Conservation (phyloP, 176 grass and related monocot genomes). For the Eragrostis curvula region DNA sequence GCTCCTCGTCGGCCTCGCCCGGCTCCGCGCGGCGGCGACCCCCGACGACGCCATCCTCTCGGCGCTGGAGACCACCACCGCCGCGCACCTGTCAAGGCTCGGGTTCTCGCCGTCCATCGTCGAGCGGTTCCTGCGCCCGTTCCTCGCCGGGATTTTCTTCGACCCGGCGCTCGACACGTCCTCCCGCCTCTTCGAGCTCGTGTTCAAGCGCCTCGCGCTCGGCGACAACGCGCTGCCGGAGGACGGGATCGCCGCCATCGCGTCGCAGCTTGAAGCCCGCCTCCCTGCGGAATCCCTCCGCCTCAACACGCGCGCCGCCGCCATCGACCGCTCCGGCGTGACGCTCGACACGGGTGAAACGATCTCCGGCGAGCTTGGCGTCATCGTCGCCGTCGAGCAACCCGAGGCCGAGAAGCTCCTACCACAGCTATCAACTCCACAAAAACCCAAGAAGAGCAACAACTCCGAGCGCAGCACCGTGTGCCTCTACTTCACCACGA, state of each 20-base stretch:
- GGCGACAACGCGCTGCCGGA: slow-evolving; percentile 86
- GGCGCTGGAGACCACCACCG: slow-evolving; percentile 62
- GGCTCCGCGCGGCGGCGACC: slow-evolving; percentile 61
- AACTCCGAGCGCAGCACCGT: slow-evolving; percentile 69
- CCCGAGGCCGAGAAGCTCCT: slow-evolving; percentile 72
- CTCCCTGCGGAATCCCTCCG: slow-evolving; percentile 64
- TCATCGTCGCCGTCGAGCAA: slow-evolving; percentile 85
- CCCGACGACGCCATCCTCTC: slow-evolving; percentile 67
- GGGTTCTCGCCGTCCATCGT: slow-evolving; percentile 87
- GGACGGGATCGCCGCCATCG: slow-evolving; percentile 76
- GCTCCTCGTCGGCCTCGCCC: slow-evolving; percentile 74
- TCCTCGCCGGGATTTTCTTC: slow-evolving; percentile 95
- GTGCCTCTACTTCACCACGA: slow-evolving; percentile 80
- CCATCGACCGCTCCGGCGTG: slow-evolving; percentile 49
- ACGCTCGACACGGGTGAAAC: slow-evolving; percentile 68
- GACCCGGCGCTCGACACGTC: slow-evolving; percentile 70
- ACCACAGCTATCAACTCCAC: slow-evolving; percentile 10
- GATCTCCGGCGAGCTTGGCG: slow-evolving; percentile 64
- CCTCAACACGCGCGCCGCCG: slow-evolving; percentile 55
- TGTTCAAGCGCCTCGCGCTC: slow-evolving; percentile 93
- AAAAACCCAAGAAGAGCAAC: slow-evolving; percentile 27
- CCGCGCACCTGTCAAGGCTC: slow-evolving; percentile 32
- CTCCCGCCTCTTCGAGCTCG: slow-evolving; percentile 89
- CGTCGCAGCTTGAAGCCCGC: slow-evolving; percentile 59
- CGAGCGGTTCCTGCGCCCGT: slow-evolving; percentile 85